Evolutionary conservation across 202 grass and related monocot genomes (phyloP).

Genomic region (Schoenoplectus tabernaemontani): DNA sequence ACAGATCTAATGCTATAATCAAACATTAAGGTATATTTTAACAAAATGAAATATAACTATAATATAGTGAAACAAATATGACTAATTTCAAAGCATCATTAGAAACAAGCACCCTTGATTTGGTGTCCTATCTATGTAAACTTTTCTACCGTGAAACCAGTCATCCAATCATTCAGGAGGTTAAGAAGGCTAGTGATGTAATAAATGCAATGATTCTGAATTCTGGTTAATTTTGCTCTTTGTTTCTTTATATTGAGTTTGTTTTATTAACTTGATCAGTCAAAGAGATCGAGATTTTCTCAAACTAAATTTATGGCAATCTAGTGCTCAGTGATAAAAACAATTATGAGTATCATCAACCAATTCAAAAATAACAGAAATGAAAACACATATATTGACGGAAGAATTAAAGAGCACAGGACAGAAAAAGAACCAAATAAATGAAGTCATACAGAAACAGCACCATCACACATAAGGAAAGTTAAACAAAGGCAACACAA

Average conservation of each 20-base stretch:
- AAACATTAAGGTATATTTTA: not conserved
- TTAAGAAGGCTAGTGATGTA: constrained; percentile 53
- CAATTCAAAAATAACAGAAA: not conserved
- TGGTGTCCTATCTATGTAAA: not conserved
- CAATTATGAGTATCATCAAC: not conserved
- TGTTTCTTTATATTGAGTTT: not conserved
- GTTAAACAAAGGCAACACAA: not conserved
- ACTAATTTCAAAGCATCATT: not conserved
- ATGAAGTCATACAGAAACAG: not conserved
- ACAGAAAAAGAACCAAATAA: not conserved
- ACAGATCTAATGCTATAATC: not conserved
- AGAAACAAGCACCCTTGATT: not conserved
- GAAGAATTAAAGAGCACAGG: not conserved
- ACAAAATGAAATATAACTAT: not conserved
- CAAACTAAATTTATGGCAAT: not conserved
- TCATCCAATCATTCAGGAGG: not conserved
- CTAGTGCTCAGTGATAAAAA: not conserved
- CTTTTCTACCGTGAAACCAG: not conserved
- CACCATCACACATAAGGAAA: not conserved
- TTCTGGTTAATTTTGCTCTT: constrained; percentile 33
- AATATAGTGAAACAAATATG: not conserved
- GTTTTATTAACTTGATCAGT: not conserved
- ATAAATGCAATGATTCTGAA: constrained; percentile 73
- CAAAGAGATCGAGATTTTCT: not conserved
- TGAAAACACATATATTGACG: not conserved